Percentiles rank a stretch among this genome's conserved stretches.
Evolutionary conservation across 257 asterid genomes (phyloP).

Genomic region (Primulina eburnea): DNA sequence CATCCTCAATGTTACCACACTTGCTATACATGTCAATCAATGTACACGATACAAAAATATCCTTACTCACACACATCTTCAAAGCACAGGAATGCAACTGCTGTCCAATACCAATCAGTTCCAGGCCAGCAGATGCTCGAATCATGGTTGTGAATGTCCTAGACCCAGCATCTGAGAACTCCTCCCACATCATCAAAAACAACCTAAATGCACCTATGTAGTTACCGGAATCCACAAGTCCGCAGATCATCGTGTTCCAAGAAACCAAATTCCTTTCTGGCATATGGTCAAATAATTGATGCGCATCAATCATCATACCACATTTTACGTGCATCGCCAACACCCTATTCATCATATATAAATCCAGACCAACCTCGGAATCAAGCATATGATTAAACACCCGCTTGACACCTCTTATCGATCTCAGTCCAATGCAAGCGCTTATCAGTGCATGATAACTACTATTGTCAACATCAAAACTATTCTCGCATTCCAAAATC

Average conservation of each 20-base stretch:
- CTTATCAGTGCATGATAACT: slow-evolving; percentile 70
- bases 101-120: slow-evolving; percentile 60
- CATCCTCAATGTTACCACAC: slow-evolving; percentile 69
- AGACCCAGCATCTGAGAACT: slow-evolving; percentile 40
- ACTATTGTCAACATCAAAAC: slow-evolving; percentile 30
- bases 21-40: slow-evolving; percentile 91
- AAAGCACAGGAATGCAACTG: slow-evolving; percentile 67
- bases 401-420: slow-evolving; percentile 66
- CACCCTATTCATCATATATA: slow-evolving; percentile 71
- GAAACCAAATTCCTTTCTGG: slow-evolving; percentile 58
- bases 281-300: slow-evolving; percentile 59
- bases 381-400: slow-evolving; percentile 46
- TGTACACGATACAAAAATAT: slow-evolving; percentile 61
- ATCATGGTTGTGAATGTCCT: slow-evolving; percentile 56
- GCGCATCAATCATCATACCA: slow-evolving; percentile 84
- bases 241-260: slow-evolving; percentile 71
- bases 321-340: slow-evolving; percentile 73
- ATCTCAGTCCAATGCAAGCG: slow-evolving; percentile 69
- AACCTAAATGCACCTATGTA: slow-evolving; percentile 57
- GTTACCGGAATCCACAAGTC: slow-evolving; percentile 67
- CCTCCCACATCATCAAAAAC: slow-evolving; percentile 63
- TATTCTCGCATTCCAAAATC: slow-evolving; percentile 49
- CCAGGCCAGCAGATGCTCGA: slow-evolving; percentile 69
- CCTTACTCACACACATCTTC: slow-evolving; percentile 47
- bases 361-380: slow-evolving; percentile 48